Conservation (phyloP, 1,284 basidiomycete species). For the Heterobasidion irregulare region DNA sequence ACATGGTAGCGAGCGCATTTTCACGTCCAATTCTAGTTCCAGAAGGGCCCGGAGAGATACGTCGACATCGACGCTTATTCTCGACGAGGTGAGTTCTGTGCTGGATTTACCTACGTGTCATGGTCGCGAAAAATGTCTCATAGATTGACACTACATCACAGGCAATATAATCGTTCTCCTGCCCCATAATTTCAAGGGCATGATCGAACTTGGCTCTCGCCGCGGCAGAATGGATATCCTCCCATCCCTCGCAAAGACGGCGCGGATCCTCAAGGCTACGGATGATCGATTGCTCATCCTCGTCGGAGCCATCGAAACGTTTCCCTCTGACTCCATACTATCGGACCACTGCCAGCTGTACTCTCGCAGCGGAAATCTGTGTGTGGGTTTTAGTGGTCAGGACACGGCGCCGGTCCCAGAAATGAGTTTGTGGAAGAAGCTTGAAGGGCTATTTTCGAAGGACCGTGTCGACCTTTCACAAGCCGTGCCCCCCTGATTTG, state of each 20-base stretch:
- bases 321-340: neutral
- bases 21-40: constrained; percentile 3
- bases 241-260: constrained; percentile 4
- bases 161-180: constrained; percentile 10
- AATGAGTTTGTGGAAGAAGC: constrained; percentile 3
- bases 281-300: constrained; percentile 4
- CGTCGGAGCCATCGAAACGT: neutral
- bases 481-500: too few species aligned
- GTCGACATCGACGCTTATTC: constrained; percentile 8
- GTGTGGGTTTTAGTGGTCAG: constrained; percentile 10
- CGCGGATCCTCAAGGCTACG: constrained; percentile 4
- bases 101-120: neutral
- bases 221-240: constrained; percentile 7
- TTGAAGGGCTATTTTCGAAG: neutral
- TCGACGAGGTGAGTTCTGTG: constrained; percentile 7
- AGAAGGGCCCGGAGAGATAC: constrained; percentile 2
- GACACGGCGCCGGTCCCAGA: constrained; percentile 5
- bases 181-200: constrained; percentile 8
- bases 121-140: constrained; percentile 1
- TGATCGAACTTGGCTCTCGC: constrained; percentile 9
- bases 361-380: constrained; percentile 3
- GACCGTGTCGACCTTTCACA: too few species aligned
- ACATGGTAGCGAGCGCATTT: neutral
- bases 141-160: constrained; percentile 6
- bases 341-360: constrained; percentile 8